These are phyloP conservation scores for Tetradesmus lagerheimii DNA, from an alignment of 139 green algal genomes.

Conservation along the genomic window DNA sequence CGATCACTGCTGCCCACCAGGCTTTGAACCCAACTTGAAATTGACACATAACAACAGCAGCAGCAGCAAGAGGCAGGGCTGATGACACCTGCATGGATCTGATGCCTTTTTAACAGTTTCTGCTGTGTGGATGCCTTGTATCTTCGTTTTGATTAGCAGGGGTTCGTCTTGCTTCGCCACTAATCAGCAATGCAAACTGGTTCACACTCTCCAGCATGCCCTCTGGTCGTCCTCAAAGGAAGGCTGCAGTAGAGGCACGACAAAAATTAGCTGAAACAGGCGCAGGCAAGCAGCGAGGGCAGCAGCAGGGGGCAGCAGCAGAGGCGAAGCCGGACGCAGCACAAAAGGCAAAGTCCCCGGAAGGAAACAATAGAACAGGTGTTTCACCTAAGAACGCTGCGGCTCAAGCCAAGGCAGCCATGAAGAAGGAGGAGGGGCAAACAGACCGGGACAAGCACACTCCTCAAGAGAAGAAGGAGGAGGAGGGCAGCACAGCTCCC, in stretches of 20 bases:
- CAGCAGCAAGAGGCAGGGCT: background rate
- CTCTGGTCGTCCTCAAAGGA: conserved; percentile 32
- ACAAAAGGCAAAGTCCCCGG: background rate
- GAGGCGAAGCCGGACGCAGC: background rate
- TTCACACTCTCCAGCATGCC: conserved; percentile 25
- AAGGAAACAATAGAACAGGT: background rate
- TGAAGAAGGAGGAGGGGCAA: conserved; percentile 48
- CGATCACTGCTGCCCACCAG: background rate
- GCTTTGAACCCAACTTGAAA: background rate
- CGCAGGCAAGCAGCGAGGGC: background rate
- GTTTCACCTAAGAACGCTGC: background rate
- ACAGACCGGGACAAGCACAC: conserved; percentile 48
- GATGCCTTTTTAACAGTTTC: background rate
- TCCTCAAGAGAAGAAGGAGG: conserved; percentile 61
- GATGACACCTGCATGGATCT: background rate
- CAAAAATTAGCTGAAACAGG: conserved; percentile 27
- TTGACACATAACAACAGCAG: background rate
- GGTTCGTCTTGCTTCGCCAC: background rate
- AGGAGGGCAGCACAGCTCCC: conserved; percentile 73
- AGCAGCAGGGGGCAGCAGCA: conserved; percentile 26
- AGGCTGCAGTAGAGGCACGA: conserved; percentile 42
- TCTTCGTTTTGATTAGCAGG: background rate
- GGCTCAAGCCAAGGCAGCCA: background rate
- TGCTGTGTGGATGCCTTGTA: background rate
- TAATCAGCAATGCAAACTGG: conserved; percentile 7